Base-by-base conservation (phyloP, 176 grass and related monocot genomes). In the Carex myosuroides region DNA sequence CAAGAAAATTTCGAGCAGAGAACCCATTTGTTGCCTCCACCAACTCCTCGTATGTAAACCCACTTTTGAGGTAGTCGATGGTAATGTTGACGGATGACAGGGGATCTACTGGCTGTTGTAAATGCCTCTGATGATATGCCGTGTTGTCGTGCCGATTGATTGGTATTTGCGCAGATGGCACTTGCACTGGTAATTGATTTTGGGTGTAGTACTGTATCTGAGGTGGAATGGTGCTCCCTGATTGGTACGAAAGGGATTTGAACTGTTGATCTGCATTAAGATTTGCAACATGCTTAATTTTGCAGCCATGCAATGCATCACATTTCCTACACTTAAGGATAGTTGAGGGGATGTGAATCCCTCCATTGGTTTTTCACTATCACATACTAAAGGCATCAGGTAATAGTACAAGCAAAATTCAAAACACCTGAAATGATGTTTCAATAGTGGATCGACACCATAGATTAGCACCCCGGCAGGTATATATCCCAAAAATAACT, bases 1-100 rank as follows among this genome's bases (percentile, higher is more conserved):
- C 86, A 52, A 88, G 80, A 79, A 88, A 78, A 57, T 88, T 84
- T 5, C 69, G 22, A 64, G 70, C 54, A 22, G 81, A 84, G 81
- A 88, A 88, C 8, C 52, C 42, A 42, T 88, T 68, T 76, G 86
- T 88, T 7, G 83, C 73, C 14, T 60, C 57, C 26, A 67, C 35
- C 42, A 88, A 66, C 44, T 88, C 81, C 9, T 88, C 53, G 24
- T 79, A 84, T 7, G 70, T 60, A 66, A 88, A 88, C 44, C 63
- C 60, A 12, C 13, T 65, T 7, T 17, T 83, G 1, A 44, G 46
- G 42, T 65, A 83, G 80, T 64, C 63, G 0, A 65, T 16, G 10
- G 1, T 68, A 39, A 29, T 67, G 42, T 32, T 67, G 62, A 83
- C 41, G 35, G 42, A 33, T 29, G 80, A 1, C 8, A 44, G 80